These are phyloP conservation scores for Trametes pubescens DNA, from an alignment of 1,284 basidiomycete genomes.

Conservation along the genomic window DNA sequence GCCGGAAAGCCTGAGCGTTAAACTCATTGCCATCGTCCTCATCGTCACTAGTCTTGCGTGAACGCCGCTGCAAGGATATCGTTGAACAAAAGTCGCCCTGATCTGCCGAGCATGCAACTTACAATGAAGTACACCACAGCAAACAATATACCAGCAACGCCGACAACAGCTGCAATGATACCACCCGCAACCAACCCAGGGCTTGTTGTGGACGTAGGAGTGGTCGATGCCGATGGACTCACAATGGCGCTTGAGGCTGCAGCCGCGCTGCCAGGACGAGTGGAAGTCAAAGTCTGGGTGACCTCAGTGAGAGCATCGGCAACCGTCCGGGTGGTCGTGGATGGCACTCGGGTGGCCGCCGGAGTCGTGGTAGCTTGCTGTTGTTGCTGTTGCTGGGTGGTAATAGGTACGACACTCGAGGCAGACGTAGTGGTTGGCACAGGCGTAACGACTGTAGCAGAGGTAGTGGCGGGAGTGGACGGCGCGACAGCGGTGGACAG, in stretches of 20 bases:
- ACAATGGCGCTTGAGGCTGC: slow-evolving; percentile 19
- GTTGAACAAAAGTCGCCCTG: slow-evolving; percentile 10
- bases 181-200: slow-evolving; percentile 57
- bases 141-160: slow-evolving; percentile 55
- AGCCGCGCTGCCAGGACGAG: slow-evolving; percentile 19
- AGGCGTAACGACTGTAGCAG: slow-evolving; percentile 16
- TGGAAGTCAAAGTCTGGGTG: slow-evolving; percentile 15
- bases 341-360: slow-evolving; percentile 14
- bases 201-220: slow-evolving; percentile 21
- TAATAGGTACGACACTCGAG: neutral
- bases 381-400: slow-evolving; percentile 4
- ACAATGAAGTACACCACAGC: slow-evolving; percentile 64
- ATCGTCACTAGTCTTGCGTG: slow-evolving; percentile 41
- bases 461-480: slow-evolving; percentile 6
- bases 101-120: slow-evolving; percentile 31
- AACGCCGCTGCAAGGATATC: slow-evolving; percentile 50
- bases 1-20: slow-evolving; percentile 60
- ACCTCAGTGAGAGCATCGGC: slow-evolving; percentile 14
- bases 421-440: slow-evolving; percentile 3
- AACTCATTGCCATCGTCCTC: slow-evolving; percentile 56
- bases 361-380: slow-evolving; percentile 12
- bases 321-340: slow-evolving; percentile 4
- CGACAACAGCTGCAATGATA: slow-evolving; percentile 58
- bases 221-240: slow-evolving; percentile 14
- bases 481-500: slow-evolving; percentile 1